These are phyloP conservation scores for Rhizophora apiculata DNA, from an alignment of 345 rosid genomes.

Conservation along the genomic window DNA sequence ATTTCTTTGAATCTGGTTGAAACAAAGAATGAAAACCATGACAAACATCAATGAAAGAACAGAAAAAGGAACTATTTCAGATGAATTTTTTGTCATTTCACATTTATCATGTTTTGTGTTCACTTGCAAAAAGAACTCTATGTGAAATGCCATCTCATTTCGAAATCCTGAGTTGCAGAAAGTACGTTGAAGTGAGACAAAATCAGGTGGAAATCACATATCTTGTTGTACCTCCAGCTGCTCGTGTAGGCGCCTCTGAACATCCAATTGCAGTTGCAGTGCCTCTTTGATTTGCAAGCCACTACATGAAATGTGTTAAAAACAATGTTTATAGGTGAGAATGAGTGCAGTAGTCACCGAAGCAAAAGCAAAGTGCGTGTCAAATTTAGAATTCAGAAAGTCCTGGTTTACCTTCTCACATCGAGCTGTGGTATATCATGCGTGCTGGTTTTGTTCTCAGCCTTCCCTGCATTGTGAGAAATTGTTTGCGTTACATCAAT, in stretches of 20 bases:
- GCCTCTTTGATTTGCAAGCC: conserved; percentile 75
- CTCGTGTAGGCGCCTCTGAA: conserved; percentile 88
- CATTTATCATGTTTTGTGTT: too few relatives aligned
- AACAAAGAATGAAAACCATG: background rate
- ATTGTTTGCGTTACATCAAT: background rate
- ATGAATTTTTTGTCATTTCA: too few relatives aligned
- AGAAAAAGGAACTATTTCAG: too few relatives aligned
- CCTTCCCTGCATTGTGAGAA: conserved; percentile 48
- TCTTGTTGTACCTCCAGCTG: conserved; percentile 67
- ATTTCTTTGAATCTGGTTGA: conserved; percentile 63
- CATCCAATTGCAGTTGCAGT: conserved; percentile 71
- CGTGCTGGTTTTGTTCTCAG: conserved; percentile 39
- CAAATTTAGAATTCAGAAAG: background rate
- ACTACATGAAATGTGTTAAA: conserved; percentile 34
- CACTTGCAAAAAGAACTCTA: too few relatives aligned
- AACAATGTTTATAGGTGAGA: background rate
- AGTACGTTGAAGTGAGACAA: background rate
- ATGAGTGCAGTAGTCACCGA: background rate
- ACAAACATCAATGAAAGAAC: background rate
- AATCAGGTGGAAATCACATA: background rate
- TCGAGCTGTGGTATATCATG: conserved; percentile 48
- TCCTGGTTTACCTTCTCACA: conserved; percentile 41
- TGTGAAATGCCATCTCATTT: too few relatives aligned
- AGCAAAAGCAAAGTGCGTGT: background rate
- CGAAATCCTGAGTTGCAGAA: too few relatives aligned